phyloP scores from a whole-genome alignment of 2,329 filamentous ascomycete genomes.

The Apiospora rasikravindrae region DNA sequence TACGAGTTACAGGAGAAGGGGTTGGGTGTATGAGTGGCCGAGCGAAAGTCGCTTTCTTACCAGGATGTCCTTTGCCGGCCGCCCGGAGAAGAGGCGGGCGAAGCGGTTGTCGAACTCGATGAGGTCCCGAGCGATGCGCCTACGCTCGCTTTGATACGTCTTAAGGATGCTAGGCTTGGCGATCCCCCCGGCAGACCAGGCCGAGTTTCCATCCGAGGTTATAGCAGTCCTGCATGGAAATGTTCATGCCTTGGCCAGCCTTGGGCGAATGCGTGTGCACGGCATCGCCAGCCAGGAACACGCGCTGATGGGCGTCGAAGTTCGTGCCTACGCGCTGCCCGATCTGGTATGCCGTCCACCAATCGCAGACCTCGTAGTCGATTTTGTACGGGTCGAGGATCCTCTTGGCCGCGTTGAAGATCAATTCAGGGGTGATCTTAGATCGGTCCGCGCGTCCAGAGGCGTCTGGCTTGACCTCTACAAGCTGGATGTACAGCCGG shows the following conservation, averaged over 20 bases:
- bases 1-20: background rate
- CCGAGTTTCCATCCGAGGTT: slow-evolving; percentile 52
- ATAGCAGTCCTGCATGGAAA: slow-evolving; percentile 61
- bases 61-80: slow-evolving; percentile 62
- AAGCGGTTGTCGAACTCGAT: slow-evolving; percentile 65
- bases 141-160: slow-evolving; percentile 69
- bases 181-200: slow-evolving; percentile 60
- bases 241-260: slow-evolving; percentile 65
- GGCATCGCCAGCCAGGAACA: slow-evolving; percentile 71
- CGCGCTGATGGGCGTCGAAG: slow-evolving; percentile 66
- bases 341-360: slow-evolving; percentile 76
- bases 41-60: background rate
- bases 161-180: slow-evolving; percentile 59
- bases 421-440: slow-evolving; percentile 59
- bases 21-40: background rate
- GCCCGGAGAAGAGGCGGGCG: slow-evolving; percentile 59
- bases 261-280: slow-evolving; percentile 68
- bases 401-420: slow-evolving; percentile 70
- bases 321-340: slow-evolving; percentile 73
- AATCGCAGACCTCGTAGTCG: slow-evolving; percentile 65
- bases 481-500: slow-evolving; percentile 56
- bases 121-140: slow-evolving; percentile 63
- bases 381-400: slow-evolving; percentile 64
- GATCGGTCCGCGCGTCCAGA: slow-evolving; percentile 44
- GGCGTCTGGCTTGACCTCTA: slow-evolving; percentile 50